phyloP scores from a whole-genome alignment of 2,329 filamentous ascomycete genomes.

The Colletotrichum sp. region DNA sequence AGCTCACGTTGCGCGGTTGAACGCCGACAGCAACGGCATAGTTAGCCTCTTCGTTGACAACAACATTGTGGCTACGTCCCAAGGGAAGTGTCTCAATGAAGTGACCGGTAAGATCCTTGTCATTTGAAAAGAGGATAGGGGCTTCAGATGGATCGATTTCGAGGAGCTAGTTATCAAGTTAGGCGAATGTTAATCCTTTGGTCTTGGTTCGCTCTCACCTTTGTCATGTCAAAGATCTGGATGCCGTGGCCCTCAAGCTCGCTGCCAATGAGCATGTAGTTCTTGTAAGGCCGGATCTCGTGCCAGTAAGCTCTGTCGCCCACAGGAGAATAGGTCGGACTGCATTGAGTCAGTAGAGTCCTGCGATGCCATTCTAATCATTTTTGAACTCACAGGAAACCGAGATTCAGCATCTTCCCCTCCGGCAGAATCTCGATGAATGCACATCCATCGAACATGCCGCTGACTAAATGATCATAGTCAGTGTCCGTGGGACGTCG shows the following conservation, averaged over 20 bases:
- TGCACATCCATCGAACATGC: conserved; percentile 43
- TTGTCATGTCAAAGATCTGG: conserved; percentile 67
- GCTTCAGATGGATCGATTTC: conserved; percentile 40
- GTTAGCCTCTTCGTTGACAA: conserved; percentile 50
- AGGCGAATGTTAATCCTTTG: rapidly evolving
- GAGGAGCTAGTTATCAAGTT: conserved; percentile 32
- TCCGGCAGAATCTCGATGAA: conserved; percentile 48
- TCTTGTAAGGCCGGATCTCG: conserved; percentile 38
- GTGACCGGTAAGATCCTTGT: conserved; percentile 32
- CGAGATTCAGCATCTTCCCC: conserved; percentile 48
- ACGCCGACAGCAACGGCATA: conserved; percentile 47
- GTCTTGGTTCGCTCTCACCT: conserved; percentile 22
- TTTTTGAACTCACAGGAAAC: conserved; percentile 36
- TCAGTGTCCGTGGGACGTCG: too few relatives aligned
- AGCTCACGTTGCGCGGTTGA: conserved; percentile 37
- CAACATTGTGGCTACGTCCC: conserved; percentile 54
- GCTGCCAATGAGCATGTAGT: conserved; percentile 38
- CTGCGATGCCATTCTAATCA: neutral
- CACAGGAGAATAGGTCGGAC: conserved; percentile 18
- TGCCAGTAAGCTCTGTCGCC: conserved; percentile 31
- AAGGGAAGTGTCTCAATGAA: conserved; percentile 32
- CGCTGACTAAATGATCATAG: conserved; percentile 4
- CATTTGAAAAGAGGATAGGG: conserved; percentile 31
- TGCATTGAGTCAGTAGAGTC: neutral
- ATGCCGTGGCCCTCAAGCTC: conserved; percentile 55